Evolutionary conservation across 495 filamentous ascomycete genomes (phyloP).

Genomic region (Clohesyomyces aquaticus): DNA sequence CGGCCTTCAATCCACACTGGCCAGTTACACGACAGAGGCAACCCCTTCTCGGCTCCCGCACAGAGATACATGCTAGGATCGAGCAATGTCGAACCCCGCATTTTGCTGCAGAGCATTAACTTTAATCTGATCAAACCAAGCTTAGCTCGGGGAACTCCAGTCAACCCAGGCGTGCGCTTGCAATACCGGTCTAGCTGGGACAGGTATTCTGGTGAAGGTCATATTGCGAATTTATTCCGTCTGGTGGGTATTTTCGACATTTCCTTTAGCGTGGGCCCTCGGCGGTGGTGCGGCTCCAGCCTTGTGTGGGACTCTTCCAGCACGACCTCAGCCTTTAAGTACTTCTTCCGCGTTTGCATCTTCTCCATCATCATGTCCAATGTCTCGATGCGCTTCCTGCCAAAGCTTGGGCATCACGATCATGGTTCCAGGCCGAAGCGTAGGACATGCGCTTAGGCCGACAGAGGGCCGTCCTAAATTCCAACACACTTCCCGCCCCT

Average conservation of each 20-base stretch:
- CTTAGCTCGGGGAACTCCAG: slow-evolving; percentile 18
- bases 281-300: too few species aligned
- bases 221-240: slow-evolving; percentile 7
- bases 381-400: too few species aligned
- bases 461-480: too few species aligned
- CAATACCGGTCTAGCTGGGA: slow-evolving; percentile 4
- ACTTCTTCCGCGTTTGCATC: too few species aligned
- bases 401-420: too few species aligned
- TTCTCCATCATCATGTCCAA: too few species aligned
- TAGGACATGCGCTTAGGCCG: too few species aligned
- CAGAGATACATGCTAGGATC: slow-evolving; percentile 20
- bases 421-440: too few species aligned
- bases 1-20: slow-evolving; percentile 7
- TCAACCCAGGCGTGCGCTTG: slow-evolving; percentile 1
- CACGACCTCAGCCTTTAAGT: too few species aligned
- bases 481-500: too few species aligned
- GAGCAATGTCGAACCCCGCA: slow-evolving; percentile 35
- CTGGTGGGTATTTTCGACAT: background rate
- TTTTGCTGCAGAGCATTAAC: slow-evolving; percentile 34
- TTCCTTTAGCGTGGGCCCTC: background rate
- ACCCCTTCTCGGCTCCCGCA: slow-evolving; percentile 15
- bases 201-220: slow-evolving; percentile 1
- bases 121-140: slow-evolving; percentile 29
- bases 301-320: too few species aligned
- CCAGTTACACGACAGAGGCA: slow-evolving; percentile 27